Conservation (phyloP, 1,284 basidiomycete genomes). For the Rhodotorula glutinis region DNA sequence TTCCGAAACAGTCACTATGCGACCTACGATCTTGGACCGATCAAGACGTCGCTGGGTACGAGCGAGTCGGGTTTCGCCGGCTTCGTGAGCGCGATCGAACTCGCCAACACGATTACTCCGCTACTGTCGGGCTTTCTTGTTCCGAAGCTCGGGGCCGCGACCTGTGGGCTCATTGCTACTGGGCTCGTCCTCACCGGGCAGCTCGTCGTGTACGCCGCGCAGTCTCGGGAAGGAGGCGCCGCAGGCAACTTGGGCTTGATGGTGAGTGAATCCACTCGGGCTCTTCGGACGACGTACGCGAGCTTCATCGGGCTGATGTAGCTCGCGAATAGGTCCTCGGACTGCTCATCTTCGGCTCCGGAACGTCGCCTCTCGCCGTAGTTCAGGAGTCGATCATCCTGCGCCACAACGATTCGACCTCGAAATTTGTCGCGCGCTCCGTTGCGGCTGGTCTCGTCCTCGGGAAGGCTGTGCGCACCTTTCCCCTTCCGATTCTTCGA, state of each 20-base stretch:
- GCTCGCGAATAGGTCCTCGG: conserved; percentile 9
- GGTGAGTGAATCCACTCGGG: conserved; percentile 1
- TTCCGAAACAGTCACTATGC: conserved; percentile 19
- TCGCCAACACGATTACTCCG: conserved; percentile 34
- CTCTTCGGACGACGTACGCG: no score
- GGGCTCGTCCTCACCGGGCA: conserved; percentile 26
- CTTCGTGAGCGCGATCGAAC: conserved; percentile 26
- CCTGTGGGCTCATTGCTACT: conserved; percentile 23
- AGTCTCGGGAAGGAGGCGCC: background rate
- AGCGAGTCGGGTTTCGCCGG: conserved; percentile 23
- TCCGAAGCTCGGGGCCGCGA: conserved; percentile 26
- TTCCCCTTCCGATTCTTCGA: no score
- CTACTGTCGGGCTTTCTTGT: conserved; percentile 25
- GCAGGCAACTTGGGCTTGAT: conserved; percentile 4
- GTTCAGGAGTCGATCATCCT: conserved; percentile 37
- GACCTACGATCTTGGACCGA: conserved; percentile 27
- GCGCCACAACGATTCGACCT: conserved; percentile 10
- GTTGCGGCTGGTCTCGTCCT: conserved; percentile 29
- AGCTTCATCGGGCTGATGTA: background rate
- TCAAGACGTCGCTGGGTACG: conserved; percentile 21
- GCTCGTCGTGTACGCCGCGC: conserved; percentile 19
- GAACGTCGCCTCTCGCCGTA: conserved; percentile 29
- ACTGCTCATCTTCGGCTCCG: conserved; percentile 25
- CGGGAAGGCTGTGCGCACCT: conserved; percentile 19
- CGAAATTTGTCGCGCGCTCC: conserved; percentile 16